These are phyloP conservation scores for Auricularia heimuer DNA, from an alignment of 768 basidiomycete species.

Conservation along the genomic window DNA sequence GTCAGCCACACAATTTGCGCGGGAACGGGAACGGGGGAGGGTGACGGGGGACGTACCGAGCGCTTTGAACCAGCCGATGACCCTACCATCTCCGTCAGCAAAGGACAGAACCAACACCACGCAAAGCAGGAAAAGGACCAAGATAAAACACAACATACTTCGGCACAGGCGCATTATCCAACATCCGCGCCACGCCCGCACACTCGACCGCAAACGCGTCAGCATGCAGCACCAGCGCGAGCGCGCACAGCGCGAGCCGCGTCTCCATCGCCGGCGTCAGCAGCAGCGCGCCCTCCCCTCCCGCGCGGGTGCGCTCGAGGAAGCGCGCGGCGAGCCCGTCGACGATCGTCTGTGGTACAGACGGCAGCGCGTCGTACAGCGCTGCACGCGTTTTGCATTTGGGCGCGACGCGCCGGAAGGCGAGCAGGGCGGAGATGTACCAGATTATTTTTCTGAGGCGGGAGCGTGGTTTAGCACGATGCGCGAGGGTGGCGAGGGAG, in stretches of 20 bases:
- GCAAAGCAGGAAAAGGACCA: constrained; percentile 18
- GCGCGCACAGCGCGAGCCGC: constrained; percentile 65
- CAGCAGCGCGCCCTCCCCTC: constrained; percentile 20
- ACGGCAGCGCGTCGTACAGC: constrained; percentile 45
- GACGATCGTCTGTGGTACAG: constrained; percentile 52
- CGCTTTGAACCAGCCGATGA: background rate
- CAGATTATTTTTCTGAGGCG: constrained; percentile 57
- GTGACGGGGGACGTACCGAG: background rate
- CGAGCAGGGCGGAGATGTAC: constrained; percentile 77
- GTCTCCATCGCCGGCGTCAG: constrained; percentile 63
- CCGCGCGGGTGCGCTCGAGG: constrained; percentile 56
- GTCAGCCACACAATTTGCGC: too few species aligned
- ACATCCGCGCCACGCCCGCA: constrained; percentile 57
- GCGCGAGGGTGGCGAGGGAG: too few species aligned
- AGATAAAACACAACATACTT: constrained; percentile 40
- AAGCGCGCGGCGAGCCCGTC: constrained; percentile 73
- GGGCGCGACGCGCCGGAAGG: constrained; percentile 43
- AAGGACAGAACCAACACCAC: background rate
- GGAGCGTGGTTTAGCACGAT: background rate
- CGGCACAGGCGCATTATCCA: constrained; percentile 44
- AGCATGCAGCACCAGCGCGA: constrained; percentile 68
- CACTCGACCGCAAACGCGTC: constrained; percentile 72
- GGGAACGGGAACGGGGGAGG: too few species aligned
- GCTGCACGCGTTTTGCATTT: constrained; percentile 38
- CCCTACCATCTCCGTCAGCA: background rate